These are phyloP conservation scores for Monosporascus sp. DNA, from an alignment of 2,329 filamentous ascomycete genomes.

Conservation along the genomic window DNA sequence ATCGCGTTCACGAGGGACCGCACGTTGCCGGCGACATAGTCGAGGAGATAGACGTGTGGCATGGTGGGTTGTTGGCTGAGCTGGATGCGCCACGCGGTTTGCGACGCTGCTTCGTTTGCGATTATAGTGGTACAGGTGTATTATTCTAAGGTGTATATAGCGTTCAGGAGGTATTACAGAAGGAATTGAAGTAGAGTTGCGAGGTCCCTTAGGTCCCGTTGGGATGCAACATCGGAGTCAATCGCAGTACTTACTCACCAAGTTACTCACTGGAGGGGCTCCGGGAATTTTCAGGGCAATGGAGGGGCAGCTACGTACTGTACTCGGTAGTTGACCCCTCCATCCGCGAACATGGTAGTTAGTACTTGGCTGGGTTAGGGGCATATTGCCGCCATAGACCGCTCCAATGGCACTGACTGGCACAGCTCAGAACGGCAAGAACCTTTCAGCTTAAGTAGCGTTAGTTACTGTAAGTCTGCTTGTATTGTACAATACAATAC, in stretches of 20 bases:
- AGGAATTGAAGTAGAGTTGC: neutral
- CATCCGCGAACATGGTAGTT: neutral
- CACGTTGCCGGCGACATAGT: constrained; percentile 96
- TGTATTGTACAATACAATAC: no score
- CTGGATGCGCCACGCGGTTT: neutral
- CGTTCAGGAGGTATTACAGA: no score
- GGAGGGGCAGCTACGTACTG: constrained; percentile 21
- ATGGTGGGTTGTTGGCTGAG: constrained; percentile 39
- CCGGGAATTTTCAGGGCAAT: neutral
- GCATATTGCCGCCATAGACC: constrained; percentile 19
- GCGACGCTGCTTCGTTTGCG: neutral
- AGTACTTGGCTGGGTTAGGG: neutral
- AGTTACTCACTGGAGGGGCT: neutral
- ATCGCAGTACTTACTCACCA: neutral
- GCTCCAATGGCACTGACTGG: constrained; percentile 4
- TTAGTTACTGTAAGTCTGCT: neutral
- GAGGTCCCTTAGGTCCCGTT: no score
- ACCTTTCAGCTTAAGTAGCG: constrained; percentile 9
- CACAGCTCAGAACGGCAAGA: constrained; percentile 14
- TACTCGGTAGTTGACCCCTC: neutral
- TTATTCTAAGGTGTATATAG: no score
- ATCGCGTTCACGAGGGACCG: constrained; percentile 96
- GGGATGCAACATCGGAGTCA: constrained; percentile 7
- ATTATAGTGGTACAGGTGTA: neutral
- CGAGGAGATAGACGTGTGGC: constrained; percentile 70